Evolutionary conservation across 441 rosid genomes (phyloP), one percentile per base, ranked within the genome.

Genomic region (Brassica balearica): DNA sequence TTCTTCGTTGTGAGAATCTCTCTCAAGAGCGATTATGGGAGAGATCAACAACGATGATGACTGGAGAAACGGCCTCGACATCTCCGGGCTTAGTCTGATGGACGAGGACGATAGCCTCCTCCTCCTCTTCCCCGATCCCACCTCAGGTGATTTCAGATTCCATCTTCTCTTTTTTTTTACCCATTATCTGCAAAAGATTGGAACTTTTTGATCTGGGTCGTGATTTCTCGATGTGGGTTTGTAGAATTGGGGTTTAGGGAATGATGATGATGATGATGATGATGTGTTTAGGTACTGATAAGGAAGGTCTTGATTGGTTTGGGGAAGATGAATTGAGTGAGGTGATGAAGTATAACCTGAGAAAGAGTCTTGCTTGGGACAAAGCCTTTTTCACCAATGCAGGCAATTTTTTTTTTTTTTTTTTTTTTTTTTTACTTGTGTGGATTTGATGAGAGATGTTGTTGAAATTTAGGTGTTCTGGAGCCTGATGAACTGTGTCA

Each of bases 301-400:
- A 29, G 34, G 34, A 29, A 29, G 80, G 69, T 56, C 82, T 81
- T 63, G 38, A 48, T 75, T 71, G 85, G 7, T 73, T 82, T 76
- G 85, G 78, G 14, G 61, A 68, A 51, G 81, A 82, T 58, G 71
- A 65, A 71, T 84, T 85, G 63, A 69, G 58, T 43, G 88, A 87
- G 65, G 48, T 29, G 53, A 81, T 81, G 43, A 92, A 87, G 86
- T 90, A 76, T 77, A 92, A 90, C 69, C 69, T 91, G 82, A 91
- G 97, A 51, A 91, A 90, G 71, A 96, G 99, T 85, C 87, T 96
- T 84, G 97, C 97, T 4, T 93, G 99, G 99, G 95, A 96, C 61
- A 93, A 79, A 79, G 99, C 97, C 68, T 94, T 96, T 83, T 94
- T 94, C 91, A 96, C 99, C 9, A 88, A 88, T 79, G 92, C 86